A percentile compares a stretch with the other conserved stretches of the same genome.
Conservation (phyloP, 345 rosid species). For the Odontarrhena argentea region DNA sequence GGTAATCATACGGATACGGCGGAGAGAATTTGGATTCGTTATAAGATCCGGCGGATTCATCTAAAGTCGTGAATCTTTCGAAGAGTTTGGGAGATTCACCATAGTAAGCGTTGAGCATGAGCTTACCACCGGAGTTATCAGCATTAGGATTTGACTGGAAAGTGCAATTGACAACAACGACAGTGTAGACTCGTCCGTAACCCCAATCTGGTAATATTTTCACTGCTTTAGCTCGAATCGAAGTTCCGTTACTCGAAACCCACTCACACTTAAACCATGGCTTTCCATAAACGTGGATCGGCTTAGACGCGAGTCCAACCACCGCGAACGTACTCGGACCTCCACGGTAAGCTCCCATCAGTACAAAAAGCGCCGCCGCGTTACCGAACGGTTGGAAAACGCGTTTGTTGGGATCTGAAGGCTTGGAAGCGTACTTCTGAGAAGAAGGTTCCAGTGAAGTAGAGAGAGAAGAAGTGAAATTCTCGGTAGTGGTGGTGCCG, state of each 20-base stretch:
- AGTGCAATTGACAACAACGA: slow-evolving; percentile 73
- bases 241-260: slow-evolving; percentile 61
- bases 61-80: slow-evolving; percentile 63
- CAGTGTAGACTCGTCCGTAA: slow-evolving; percentile 84
- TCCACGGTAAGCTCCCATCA: slow-evolving; percentile 91
- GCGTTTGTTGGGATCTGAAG: slow-evolving; percentile 65
- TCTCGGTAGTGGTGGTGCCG: slow-evolving; percentile 22
- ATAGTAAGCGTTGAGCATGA: slow-evolving; percentile 69
- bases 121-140: slow-evolving; percentile 71
- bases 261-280: slow-evolving; percentile 91
- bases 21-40: slow-evolving; percentile 52
- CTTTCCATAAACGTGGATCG: slow-evolving; percentile 63
- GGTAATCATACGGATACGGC: slow-evolving; percentile 67
- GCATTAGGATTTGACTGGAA: slow-evolving; percentile 59
- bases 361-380: slow-evolving; percentile 84
- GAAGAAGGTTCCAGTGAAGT: slow-evolving; percentile 11
- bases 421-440: slow-evolving; percentile 38
- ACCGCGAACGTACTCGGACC: slow-evolving; percentile 71
- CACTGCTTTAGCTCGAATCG: slow-evolving; percentile 60
- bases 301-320: slow-evolving; percentile 84
- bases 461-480: slow-evolving; percentile 4
- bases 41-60: slow-evolving; percentile 64
- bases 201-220: slow-evolving; percentile 93
- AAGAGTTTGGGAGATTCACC: slow-evolving; percentile 49
- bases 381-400: slow-evolving; percentile 67